Evolutionary conservation across 2,329 filamentous ascomycete species (phyloP).

Genomic region (Bimuria novae-zelandiae): DNA sequence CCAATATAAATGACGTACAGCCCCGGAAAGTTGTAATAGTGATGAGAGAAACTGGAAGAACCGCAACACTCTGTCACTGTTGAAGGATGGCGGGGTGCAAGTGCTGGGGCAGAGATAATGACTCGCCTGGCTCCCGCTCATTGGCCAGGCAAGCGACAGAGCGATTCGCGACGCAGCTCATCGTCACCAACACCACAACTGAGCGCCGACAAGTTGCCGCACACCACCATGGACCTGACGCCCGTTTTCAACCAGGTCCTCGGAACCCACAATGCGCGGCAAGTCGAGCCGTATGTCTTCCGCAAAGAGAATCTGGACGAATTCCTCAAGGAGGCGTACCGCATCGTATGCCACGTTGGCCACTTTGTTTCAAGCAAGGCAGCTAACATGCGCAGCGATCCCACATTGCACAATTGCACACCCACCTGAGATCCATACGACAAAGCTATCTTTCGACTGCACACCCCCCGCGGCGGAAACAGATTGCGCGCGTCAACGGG

Average conservation of each 20-base stretch:
- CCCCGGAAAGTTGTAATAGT: too few relatives aligned
- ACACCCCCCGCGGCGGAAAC: slow-evolving; percentile 60
- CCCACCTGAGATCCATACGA: slow-evolving; percentile 80
- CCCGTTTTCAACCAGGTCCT: slow-evolving; percentile 71
- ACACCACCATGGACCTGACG: slow-evolving; percentile 62
- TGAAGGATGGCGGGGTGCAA: not conserved
- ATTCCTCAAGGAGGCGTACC: slow-evolving; percentile 92
- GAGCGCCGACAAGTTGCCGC: slow-evolving; percentile 11
- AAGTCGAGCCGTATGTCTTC: slow-evolving; percentile 52
- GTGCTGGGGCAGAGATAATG: not conserved
- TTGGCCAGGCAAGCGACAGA: slow-evolving; percentile 20
- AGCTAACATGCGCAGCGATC: slow-evolving; percentile 65
- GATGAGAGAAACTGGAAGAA: too few relatives aligned
- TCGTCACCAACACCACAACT: slow-evolving; percentile 27
- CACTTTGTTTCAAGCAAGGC: slow-evolving; percentile 14
- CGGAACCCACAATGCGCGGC: slow-evolving; percentile 60
- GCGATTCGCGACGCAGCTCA: slow-evolving; percentile 21
- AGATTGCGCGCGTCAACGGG: slow-evolving; percentile 49
- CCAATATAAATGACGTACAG: too few relatives aligned
- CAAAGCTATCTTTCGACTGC: slow-evolving; percentile 89
- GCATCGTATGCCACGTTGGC: slow-evolving; percentile 68
- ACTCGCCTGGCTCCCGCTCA: not conserved
- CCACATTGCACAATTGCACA: slow-evolving; percentile 79
- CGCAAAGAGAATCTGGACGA: slow-evolving; percentile 65
- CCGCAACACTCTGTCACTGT: too few relatives aligned